Conservation (phyloP, 2,329 filamentous ascomycete species). For the Macrophomina pseudophaseolina region DNA sequence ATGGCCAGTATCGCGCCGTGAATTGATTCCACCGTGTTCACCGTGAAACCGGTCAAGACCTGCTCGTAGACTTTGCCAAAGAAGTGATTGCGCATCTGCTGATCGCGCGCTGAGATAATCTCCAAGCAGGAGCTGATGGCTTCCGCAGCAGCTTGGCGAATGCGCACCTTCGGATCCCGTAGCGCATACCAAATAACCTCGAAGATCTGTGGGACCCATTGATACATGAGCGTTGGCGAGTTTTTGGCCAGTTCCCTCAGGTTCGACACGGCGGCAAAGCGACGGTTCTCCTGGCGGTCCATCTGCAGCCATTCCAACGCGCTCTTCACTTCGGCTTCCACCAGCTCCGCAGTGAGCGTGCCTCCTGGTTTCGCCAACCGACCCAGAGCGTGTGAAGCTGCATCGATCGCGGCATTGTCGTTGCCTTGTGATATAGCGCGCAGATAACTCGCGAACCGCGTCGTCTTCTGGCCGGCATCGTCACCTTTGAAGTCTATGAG, state of each 20-base stretch:
- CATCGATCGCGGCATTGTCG: constrained; percentile 87
- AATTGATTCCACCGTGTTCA: constrained; percentile 81
- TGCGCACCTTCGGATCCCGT: constrained; percentile 86
- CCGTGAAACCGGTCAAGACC: constrained; percentile 74
- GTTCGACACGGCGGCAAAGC: constrained; percentile 91
- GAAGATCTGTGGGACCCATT: constrained; percentile 92
- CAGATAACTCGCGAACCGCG: constrained; percentile 89
- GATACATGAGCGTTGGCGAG: constrained; percentile 93
- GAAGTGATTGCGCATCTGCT: constrained; percentile 83
- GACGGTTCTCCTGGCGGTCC: constrained; percentile 88
- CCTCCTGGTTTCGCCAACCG: constrained; percentile 91
- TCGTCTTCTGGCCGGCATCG: constrained; percentile 90
- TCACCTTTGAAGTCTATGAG: constrained; percentile 97
- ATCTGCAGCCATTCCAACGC: constrained; percentile 96
- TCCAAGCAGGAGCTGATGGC: constrained; percentile 94
- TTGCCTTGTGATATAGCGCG: constrained; percentile 87
- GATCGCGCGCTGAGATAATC: constrained; percentile 92
- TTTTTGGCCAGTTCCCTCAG: constrained; percentile 89
- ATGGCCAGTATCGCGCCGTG: constrained; percentile 94
- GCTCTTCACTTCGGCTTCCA: constrained; percentile 95
- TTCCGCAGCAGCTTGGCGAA: constrained; percentile 88
- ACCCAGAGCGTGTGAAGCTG: constrained; percentile 85
- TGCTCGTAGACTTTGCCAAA: constrained; percentile 91
- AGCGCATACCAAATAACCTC: constrained; percentile 96
- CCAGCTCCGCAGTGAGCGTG: constrained; percentile 90